These are phyloP conservation scores for Fagopyrum tataricum DNA, from an alignment of 148 eudicot species.

Conservation along the genomic window DNA sequence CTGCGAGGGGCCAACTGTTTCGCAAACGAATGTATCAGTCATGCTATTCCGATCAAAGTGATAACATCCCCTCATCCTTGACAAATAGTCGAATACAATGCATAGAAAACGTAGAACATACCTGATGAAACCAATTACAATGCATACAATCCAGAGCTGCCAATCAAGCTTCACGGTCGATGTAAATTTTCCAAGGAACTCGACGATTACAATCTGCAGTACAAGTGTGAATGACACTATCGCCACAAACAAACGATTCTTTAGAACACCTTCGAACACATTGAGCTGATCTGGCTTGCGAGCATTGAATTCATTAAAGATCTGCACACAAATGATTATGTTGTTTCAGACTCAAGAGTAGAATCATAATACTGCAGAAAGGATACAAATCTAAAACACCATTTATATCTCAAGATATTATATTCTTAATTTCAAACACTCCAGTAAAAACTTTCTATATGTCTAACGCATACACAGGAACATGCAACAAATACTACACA, in stretches of 20 bases:
- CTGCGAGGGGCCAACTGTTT: constrained; percentile 87
- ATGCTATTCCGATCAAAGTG: too few species aligned
- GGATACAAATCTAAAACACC: background rate
- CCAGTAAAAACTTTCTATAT: background rate
- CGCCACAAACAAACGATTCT: constrained; percentile 63
- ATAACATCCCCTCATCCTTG: background rate
- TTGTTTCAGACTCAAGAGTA: background rate
- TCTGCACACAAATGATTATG: constrained; percentile 31
- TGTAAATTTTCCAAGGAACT: constrained; percentile 78
- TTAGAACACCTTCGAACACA: constrained; percentile 69
- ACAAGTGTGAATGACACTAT: constrained; percentile 57
- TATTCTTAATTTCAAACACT: background rate
- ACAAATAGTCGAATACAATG: too few species aligned
- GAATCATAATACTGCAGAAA: background rate
- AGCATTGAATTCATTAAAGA: constrained; percentile 92
- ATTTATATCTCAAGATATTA: background rate
- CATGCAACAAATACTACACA: background rate
- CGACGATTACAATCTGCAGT: constrained; percentile 62
- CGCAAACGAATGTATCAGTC: background rate
- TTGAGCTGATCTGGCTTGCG: constrained; percentile 87
- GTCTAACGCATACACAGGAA: background rate
- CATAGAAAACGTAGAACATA: constrained; percentile 22
- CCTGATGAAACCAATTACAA: constrained; percentile 67
- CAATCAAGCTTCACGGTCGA: constrained; percentile 73
- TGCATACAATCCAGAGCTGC: constrained; percentile 75